Base-by-base conservation (phyloP, 768 basidiomycete genomes). In the Bullera alba region DNA sequence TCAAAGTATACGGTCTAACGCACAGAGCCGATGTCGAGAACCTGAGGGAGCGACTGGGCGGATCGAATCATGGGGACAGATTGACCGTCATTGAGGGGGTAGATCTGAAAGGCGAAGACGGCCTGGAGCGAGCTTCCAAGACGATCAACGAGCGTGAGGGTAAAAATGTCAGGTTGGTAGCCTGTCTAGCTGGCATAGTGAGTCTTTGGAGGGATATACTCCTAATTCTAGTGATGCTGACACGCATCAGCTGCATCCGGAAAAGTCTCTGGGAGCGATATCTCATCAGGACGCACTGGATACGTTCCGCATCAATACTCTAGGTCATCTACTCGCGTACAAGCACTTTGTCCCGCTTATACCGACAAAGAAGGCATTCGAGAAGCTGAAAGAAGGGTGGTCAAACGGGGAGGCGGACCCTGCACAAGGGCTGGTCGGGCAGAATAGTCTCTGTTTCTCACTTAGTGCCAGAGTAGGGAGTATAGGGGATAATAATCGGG, bases 321-420 rank as follows among this genome's bases (percentile, higher is more conserved):
- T 77, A 26, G 73, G 73, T 7, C 76, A 75, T 44, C 65, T 75
- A 25, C 61, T 76, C 38, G 64, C 74, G 1, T 77, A 74, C 65
- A 76, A 75, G 50, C 74, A 77, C 53, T 75, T 77, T 37, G 60
- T 68, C 8, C 73, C 74, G 4, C 70, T 77, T 27, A 56, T 77
- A 2, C 75, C 76, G 0, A 64, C 63, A 8, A 49, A 52, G 21
- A 61, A 60, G 35, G 57, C 67, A 38, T 53, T 67, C 25, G 41
- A 51, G 34, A 61, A 57, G 23, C 54, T 59, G 5, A 21, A 35
- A 1, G 42, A 42, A 2, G 37, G 46, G 7, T 66, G 60, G 56
- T 12, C 2, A 15, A 25, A 53, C 7, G 51, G 51, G 3, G 42
- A 51, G 15, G 44, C 53, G 6, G 74, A 75, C 48, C 74, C 71